Percentiles rank a stretch among this genome's conserved stretches.
These are phyloP conservation scores for Flaveria linearis DNA, from an alignment of 129 eudicot species.

Conservation along the genomic window DNA sequence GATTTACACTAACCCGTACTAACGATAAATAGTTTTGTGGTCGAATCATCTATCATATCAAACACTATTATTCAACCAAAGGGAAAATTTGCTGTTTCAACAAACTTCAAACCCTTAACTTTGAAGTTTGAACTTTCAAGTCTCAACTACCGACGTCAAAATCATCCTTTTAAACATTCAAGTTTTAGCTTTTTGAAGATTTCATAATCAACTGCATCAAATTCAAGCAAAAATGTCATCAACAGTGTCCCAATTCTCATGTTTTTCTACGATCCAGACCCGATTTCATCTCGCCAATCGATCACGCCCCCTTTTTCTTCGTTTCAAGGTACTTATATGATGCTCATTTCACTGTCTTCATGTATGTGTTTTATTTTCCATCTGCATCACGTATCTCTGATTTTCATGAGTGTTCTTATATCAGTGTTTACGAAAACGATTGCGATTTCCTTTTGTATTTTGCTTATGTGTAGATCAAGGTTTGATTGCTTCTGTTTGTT, in stretches of 20 bases:
- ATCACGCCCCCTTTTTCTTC: constrained; percentile 26
- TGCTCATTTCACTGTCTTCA: not conserved
- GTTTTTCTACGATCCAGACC: constrained; percentile 26
- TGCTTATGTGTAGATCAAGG: not conserved
- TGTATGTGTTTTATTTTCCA: no score
- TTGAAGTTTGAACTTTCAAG: not conserved
- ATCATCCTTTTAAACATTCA: not conserved
- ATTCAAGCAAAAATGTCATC: constrained; percentile 26
- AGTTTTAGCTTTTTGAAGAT: not conserved
- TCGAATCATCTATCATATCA: no score
- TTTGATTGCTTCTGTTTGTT: not conserved
- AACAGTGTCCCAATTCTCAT: constrained; percentile 26
- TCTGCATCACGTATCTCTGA: not conserved
- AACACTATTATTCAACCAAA: not conserved
- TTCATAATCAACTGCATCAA: not conserved
- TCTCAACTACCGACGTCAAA: constrained; percentile 17
- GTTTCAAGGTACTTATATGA: constrained; percentile 28
- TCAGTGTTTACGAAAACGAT: not conserved
- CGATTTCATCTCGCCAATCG: constrained; percentile 27
- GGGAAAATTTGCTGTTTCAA: not conserved
- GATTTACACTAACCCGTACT: no score
- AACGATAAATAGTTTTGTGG: no score
- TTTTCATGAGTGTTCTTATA: not conserved
- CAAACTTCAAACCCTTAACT: not conserved
- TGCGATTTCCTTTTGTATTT: constrained; percentile 3